Conservation (phyloP, 176 grass and related monocot genomes). For the Oryza australiensis region DNA sequence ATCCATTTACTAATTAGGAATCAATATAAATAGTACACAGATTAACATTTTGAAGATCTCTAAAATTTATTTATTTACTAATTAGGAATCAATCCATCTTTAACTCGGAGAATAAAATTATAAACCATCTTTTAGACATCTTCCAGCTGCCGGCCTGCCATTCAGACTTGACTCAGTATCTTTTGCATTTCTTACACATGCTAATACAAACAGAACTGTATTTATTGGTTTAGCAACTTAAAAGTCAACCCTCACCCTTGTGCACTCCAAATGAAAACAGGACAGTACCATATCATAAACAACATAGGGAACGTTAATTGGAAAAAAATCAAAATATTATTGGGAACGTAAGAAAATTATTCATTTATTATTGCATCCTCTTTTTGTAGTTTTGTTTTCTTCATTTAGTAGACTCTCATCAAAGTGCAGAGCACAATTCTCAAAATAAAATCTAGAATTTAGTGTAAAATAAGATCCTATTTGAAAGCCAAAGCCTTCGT, state of each 20-base stretch:
- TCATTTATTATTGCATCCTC: not conserved
- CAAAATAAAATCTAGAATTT: not conserved
- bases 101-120: not conserved
- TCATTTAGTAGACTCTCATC: conserved; percentile 5
- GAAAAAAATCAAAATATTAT: not conserved
- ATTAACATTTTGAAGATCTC: too few relatives aligned
- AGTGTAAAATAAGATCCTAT: not conserved
- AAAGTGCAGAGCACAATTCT: conserved; percentile 4
- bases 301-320: not conserved
- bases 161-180: not conserved
- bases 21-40: too few relatives aligned
- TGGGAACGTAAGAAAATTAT: conserved; percentile 1
- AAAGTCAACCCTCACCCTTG: not conserved
- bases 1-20: not conserved
- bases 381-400: not conserved
- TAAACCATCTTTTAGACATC: not conserved
- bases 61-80: too few relatives aligned
- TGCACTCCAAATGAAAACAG: not conserved
- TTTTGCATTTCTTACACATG: not conserved
- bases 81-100: not conserved
- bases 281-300: conserved; percentile 13
- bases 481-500: not conserved
- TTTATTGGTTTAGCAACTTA: not conserved
- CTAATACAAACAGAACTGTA: not conserved
- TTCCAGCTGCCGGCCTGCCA: not conserved